Conservation (phyloP, 2,329 filamentous ascomycete genomes). For the Pyricularia pennisetigena region DNA sequence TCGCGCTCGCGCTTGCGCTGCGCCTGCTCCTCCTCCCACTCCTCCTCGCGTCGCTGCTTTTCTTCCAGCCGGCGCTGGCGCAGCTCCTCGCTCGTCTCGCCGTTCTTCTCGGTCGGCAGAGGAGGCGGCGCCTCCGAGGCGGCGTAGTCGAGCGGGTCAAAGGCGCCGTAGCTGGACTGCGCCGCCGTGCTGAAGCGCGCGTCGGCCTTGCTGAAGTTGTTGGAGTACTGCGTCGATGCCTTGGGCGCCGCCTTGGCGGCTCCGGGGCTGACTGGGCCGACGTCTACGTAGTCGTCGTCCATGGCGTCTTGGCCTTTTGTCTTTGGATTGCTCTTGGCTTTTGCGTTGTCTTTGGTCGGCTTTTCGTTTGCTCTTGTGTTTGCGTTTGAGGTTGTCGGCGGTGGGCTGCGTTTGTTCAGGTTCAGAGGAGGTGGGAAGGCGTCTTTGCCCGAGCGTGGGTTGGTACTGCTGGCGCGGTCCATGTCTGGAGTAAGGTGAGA, state of each 20-base stretch:
- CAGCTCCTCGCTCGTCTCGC: background rate
- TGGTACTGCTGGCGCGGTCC: background rate
- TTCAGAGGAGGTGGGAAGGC: background rate
- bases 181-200: conserved; percentile 1
- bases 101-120: background rate
- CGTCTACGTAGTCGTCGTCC: background rate
- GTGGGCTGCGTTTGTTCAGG: background rate
- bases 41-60: background rate
- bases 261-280: background rate
- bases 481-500: background rate
- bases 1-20: background rate
- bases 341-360: background rate
- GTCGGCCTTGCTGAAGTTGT: conserved; percentile 4
- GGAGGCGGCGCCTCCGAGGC: background rate
- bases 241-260: background rate
- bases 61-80: background rate
- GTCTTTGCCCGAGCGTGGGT: conserved; percentile 1
- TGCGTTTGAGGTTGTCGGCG: background rate
- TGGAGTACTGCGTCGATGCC: background rate
- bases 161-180: conserved; percentile 2
- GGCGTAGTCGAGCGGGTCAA: conserved; percentile 3
- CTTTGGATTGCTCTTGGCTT: background rate
- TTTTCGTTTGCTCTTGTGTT: background rate
- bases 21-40: background rate
- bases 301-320: background rate